A percentile compares a stretch with the other conserved stretches of the same genome.
These are phyloP conservation scores for Citrus australasica DNA, from an alignment of 345 rosid genomes.

Conservation along the genomic window DNA sequence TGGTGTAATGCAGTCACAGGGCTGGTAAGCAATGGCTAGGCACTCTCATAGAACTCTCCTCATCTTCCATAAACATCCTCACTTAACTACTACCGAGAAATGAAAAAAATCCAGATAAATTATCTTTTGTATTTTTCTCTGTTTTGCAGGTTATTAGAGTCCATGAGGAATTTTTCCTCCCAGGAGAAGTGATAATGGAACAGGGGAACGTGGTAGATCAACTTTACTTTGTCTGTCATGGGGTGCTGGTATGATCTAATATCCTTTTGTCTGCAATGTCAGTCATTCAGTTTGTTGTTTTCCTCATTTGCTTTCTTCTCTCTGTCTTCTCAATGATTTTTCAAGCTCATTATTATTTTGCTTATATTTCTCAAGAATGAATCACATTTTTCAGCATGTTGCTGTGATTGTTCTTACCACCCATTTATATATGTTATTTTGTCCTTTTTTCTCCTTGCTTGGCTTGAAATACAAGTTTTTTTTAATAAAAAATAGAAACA, in stretches of 20 bases:
- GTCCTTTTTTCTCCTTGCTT: background rate
- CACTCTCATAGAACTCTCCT: background rate
- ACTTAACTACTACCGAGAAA: background rate
- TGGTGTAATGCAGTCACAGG: background rate
- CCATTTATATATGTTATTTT: background rate
- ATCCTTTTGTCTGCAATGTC: background rate
- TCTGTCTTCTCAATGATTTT: background rate
- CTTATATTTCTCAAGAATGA: background rate
- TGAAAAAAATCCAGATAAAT: too few species aligned
- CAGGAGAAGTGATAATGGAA: conserved; percentile 91
- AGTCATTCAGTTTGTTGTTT: background rate
- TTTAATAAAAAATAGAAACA: background rate
- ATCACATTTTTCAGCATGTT: background rate
- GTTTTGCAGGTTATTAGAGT: conserved; percentile 59
- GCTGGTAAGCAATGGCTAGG: background rate
- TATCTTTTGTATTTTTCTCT: background rate
- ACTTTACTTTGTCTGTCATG: conserved; percentile 88
- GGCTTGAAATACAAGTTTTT: background rate
- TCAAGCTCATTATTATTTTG: background rate
- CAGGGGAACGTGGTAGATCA: conserved; percentile 91
- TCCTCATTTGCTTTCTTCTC: background rate
- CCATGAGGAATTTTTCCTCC: conserved; percentile 96
- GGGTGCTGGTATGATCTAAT: conserved; percentile 59
- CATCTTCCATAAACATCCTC: background rate
- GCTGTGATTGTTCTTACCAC: background rate